Evolutionary conservation across 169 alveolate genomes (phyloP).

Genomic region (Perkinsus chesapeaki): DNA sequence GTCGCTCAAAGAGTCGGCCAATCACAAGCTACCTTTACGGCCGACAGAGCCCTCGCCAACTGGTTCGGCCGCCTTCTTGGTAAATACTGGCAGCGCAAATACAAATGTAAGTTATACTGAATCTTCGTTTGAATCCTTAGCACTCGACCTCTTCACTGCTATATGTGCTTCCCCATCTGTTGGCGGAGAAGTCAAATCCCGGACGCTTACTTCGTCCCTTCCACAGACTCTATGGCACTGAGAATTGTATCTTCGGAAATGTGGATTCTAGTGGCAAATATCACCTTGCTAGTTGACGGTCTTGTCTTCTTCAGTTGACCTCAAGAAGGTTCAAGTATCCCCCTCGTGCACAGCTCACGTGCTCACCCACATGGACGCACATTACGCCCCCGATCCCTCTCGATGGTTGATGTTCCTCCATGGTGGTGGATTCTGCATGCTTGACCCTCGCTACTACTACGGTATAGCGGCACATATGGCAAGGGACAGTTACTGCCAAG

Average conservation of each 20-base stretch:
- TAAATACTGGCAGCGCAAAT: neutral
- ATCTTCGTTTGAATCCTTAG: no score
- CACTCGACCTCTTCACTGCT: no score
- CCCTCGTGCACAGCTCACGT: neutral
- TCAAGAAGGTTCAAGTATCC: neutral
- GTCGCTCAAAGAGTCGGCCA: neutral
- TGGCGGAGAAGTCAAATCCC: no score
- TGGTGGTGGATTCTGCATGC: neutral
- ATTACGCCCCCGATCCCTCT: neutral
- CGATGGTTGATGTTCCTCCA: neutral
- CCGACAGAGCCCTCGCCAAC: neutral
- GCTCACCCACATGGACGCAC: neutral
- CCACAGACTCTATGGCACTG: no score
- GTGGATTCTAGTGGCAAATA: no score
- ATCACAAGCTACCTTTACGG: neutral
- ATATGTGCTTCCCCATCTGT: neutral
- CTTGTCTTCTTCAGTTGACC: neutral
- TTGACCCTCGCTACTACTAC: neutral
- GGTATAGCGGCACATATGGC: neutral
- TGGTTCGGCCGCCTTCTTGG: neutral
- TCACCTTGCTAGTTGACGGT: no score
- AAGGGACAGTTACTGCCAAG: neutral
- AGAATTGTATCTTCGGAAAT: no score
- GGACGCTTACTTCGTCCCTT: no score
- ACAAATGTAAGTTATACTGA: neutral